These are phyloP conservation scores for Talaromyces sp. DNA, from an alignment of 2,329 filamentous ascomycete species.

Conservation along the genomic window DNA sequence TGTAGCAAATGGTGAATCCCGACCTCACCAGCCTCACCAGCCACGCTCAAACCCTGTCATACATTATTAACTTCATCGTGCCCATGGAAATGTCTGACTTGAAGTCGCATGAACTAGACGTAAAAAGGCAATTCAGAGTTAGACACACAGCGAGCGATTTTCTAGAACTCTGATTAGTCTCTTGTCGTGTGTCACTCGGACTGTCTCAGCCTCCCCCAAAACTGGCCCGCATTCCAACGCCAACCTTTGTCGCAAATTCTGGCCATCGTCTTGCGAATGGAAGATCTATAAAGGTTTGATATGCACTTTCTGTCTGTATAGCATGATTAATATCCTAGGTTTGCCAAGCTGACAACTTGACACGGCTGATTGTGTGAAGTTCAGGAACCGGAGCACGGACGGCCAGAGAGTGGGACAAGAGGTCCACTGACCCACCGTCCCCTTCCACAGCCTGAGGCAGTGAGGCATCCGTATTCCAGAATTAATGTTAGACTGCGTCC, in stretches of 20 bases:
- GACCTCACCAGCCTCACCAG: too few species aligned
- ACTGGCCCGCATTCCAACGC: neutral
- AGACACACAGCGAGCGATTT: neutral
- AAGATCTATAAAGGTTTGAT: too few species aligned
- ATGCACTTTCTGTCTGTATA: too few species aligned
- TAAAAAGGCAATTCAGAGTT: neutral
- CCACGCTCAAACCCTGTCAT: neutral
- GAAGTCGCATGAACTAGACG: neutral
- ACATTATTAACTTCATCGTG: neutral
- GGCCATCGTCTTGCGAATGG: too few species aligned
- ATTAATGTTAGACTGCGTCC: neutral
- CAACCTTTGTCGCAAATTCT: too few species aligned
- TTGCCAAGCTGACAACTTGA: neutral
- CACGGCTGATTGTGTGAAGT: neutral
- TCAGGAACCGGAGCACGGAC: neutral
- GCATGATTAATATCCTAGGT: neutral
- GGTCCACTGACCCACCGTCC: neutral
- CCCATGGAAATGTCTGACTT: too few species aligned
- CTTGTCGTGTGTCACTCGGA: neutral
- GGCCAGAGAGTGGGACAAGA: neutral
- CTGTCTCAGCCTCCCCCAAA: slow-evolving; percentile 10
- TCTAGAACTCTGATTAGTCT: slow-evolving; percentile 3
- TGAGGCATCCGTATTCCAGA: neutral
- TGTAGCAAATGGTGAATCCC: too few species aligned
- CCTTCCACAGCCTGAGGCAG: neutral